Conservation (phyloP, 371 early-diverging fungal genomes). For the Apophysomyces elegans region DNA sequence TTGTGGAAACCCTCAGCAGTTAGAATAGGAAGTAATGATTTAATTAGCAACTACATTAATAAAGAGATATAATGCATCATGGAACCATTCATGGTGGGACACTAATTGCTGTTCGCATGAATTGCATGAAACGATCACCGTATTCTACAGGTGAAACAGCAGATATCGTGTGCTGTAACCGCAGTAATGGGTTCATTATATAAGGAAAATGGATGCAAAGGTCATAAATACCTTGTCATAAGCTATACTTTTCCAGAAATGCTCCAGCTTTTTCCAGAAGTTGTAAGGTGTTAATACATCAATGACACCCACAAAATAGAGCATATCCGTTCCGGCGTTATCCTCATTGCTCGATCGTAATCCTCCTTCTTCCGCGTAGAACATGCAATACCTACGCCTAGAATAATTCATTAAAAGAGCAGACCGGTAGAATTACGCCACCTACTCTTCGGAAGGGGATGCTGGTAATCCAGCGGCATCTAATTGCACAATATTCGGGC, state of each 20-base stretch:
- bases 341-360: constrained; percentile 74
- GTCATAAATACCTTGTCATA: constrained; percentile 60
- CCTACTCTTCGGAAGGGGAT: constrained; percentile 46
- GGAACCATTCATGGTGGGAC: not conserved
- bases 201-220: not conserved
- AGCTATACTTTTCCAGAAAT: constrained; percentile 79
- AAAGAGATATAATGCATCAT: not conserved
- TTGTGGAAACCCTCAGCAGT: constrained; percentile 13
- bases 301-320: constrained; percentile 93
- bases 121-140: constrained; percentile 14
- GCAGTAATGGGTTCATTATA: not conserved
- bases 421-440: not conserved
- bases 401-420: not conserved
- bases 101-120: constrained; percentile 2
- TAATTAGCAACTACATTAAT: too few relatives aligned
- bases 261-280: constrained; percentile 80
- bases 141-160: constrained; percentile 10
- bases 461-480: constrained; percentile 51
- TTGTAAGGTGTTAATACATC: constrained; percentile 95
- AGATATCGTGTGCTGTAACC: constrained; percentile 7
- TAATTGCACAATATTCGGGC: constrained; percentile 67
- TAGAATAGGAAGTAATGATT: not conserved
- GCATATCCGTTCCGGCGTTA: constrained; percentile 64
- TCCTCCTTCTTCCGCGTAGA: constrained; percentile 91
- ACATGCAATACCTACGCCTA: constrained; percentile 69